Base-by-base conservation (phyloP, 2,329 filamentous ascomycete genomes). In the Grosmannia huntii region DNA sequence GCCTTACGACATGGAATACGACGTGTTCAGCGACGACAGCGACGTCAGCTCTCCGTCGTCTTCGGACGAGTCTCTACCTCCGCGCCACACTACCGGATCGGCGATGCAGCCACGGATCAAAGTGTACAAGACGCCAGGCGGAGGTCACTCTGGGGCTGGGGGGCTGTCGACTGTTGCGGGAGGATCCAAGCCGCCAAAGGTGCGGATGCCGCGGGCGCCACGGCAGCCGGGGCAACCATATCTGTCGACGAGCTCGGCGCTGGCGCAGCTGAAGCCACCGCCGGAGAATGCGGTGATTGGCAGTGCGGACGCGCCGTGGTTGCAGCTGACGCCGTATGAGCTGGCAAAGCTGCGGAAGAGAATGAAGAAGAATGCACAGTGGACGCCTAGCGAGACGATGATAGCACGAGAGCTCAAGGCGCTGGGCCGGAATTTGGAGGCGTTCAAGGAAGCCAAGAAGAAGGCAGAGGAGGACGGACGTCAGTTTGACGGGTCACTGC, bases 311-410 rank as follows among this genome's bases (percentile, higher is more conserved):
- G 78, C 81, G 12, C 84, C 84, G 0, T 87, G 84, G 84, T 73
- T 86, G 27, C 82, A 82, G 64, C 74, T 87, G 44, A 86, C 83
- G 7, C 73, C 77, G 19, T 85, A 81, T 62, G 84, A 87, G 67
- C 74, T 87, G 53, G 83, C 83, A 0, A 80, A 83, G 62, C 76
- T 94, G 9, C 77, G 89, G 60, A 94, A 94, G 72, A 80, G 86
- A 21, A 94, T 94, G 89, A 94, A 94, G 79, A 94, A 94, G 76
- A 94, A 94, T 66, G 86, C 88, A 0, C 85, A 88, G 5, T 94
- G 89, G 89, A 84, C 82, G 3, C 89, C 89, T 0, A 91, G 87
- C 62, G 86, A 89, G 65, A 91, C 89, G 0, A 94, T 94, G 89
- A 88, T 92, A 62, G 82, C 86, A 19, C 78, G 88, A 33, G 88